Conservation (phyloP, 2,329 filamentous ascomycete species). For the Metarhizium rileyi region DNA sequence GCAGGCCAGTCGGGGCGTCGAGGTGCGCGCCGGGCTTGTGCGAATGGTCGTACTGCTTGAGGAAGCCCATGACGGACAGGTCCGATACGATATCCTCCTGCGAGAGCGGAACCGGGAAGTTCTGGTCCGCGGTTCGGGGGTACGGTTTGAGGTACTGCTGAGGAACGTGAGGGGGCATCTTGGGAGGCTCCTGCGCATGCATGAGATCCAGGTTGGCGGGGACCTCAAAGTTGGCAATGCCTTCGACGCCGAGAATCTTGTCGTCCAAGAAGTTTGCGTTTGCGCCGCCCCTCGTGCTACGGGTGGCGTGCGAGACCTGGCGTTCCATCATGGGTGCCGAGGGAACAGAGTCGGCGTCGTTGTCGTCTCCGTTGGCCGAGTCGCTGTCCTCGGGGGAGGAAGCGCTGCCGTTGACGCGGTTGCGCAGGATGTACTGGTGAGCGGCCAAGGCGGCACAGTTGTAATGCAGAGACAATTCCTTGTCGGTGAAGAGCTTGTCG, state of each 20-base stretch:
- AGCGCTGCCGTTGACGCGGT: conserved; percentile 40
- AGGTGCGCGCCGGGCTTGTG: conserved; percentile 47
- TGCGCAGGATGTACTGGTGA: conserved; percentile 51
- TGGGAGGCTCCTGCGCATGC: conserved; percentile 43
- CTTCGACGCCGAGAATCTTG: conserved; percentile 49
- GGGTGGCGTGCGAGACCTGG: conserved; percentile 52
- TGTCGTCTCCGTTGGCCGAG: conserved; percentile 41
- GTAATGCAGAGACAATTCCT: conserved; percentile 57
- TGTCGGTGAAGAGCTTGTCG: conserved; percentile 62
- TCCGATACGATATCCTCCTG: conserved; percentile 45
- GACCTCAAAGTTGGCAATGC: conserved; percentile 48
- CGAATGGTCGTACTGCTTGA: conserved; percentile 44
- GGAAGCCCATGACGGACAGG: conserved; percentile 47
- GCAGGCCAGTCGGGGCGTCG: conserved; percentile 42
- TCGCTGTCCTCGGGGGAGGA: conserved; percentile 45
- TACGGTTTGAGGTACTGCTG: conserved; percentile 51
- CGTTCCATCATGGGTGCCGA: conserved; percentile 52
- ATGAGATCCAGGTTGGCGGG: conserved; percentile 49
- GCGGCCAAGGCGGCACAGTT: conserved; percentile 53
- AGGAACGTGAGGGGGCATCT: conserved; percentile 47
- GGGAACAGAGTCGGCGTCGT: conserved; percentile 35
- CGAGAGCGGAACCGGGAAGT: conserved; percentile 41
- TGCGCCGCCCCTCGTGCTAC: conserved; percentile 48
- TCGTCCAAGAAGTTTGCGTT: conserved; percentile 48
- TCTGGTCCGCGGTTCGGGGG: conserved; percentile 43